Percentiles rank a stretch among this genome's conserved stretches.
Evolutionary conservation across 352 stramenopile genomes (phyloP).

Genomic region (Phytophthora cactorum): DNA sequence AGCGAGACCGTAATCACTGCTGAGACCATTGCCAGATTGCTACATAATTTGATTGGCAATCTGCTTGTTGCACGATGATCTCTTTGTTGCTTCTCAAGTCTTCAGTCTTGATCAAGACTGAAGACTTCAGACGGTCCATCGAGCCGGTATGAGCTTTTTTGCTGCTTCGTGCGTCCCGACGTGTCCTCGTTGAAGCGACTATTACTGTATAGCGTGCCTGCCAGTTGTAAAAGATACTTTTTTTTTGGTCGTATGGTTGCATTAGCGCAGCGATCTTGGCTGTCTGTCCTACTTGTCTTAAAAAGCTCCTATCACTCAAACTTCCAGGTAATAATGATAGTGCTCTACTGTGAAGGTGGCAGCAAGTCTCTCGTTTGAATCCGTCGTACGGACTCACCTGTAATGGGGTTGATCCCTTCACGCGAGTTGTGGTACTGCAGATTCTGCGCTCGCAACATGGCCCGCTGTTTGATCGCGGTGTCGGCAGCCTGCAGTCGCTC

Average conservation of each 20-base stretch:
- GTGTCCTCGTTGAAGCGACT: conserved; percentile 5
- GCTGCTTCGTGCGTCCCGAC: conserved; percentile 10
- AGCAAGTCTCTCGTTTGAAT: conserved; percentile 60
- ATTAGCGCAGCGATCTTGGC: neutral
- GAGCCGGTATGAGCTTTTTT: neutral
- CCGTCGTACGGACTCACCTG: conserved; percentile 60
- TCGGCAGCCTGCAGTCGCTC: conserved; percentile 71
- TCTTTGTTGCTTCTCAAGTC: neutral
- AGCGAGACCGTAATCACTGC: neutral
- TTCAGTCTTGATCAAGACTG: neutral
- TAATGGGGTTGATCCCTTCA: conserved; percentile 88
- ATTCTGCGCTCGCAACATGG: conserved; percentile 78
- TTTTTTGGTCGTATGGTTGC: neutral
- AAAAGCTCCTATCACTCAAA: too few species aligned
- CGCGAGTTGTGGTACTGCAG: conserved; percentile 85
- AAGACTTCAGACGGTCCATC: neutral
- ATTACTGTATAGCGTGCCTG: neutral
- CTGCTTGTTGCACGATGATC: too few species aligned
- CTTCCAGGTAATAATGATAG: neutral
- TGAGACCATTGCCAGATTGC: neutral
- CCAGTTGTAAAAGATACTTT: neutral
- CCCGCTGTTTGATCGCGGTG: conserved; percentile 75
- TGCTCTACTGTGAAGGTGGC: conserved; percentile 38
- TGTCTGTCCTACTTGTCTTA: neutral
- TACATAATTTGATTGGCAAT: too few species aligned